Conservation (phyloP, 306 rosid species). For the Gynostemma pentaphyllum region DNA sequence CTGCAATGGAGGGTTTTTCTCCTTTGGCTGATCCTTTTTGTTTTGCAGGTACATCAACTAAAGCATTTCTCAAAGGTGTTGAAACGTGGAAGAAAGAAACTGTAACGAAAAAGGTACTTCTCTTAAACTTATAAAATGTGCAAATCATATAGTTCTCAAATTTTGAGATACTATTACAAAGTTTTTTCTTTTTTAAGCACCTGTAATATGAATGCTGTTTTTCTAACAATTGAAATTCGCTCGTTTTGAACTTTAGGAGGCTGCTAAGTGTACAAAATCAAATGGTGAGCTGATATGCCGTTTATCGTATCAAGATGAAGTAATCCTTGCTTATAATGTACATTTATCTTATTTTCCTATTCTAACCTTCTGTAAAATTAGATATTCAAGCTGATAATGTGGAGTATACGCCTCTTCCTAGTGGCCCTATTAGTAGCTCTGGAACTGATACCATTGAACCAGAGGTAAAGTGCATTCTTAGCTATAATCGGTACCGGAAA, state of each 20-base stretch:
- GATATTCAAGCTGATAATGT: conserved; percentile 37
- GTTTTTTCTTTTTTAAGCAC: not conserved
- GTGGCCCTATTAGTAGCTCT: conserved; percentile 30
- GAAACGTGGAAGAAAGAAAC: conserved; percentile 97
- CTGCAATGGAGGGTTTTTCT: not conserved
- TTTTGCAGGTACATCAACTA: conserved; percentile 69
- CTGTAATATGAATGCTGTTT: not conserved
- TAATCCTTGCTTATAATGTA: not conserved
- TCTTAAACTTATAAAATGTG: not conserved
- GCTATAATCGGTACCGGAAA: not conserved
- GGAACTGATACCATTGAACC: conserved; percentile 22
- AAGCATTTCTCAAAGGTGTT: conserved; percentile 75
- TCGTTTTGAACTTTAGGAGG: conserved; percentile 46
- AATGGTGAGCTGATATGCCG: conserved; percentile 36
- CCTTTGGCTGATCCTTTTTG: not conserved
- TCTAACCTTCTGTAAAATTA: conserved; percentile 17
- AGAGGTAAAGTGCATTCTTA: conserved; percentile 21
- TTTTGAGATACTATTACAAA: not conserved
- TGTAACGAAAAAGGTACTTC: conserved; percentile 56
- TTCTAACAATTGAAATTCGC: conserved; percentile 20
- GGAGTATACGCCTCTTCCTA: conserved; percentile 70
- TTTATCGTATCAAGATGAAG: not conserved
- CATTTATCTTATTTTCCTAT: not conserved
- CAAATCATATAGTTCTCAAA: not conserved
- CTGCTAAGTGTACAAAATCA: conserved; percentile 35